Evolutionary conservation across 176 grass and related monocot genomes (phyloP).

Genomic region (Bonia amplexicaulis): DNA sequence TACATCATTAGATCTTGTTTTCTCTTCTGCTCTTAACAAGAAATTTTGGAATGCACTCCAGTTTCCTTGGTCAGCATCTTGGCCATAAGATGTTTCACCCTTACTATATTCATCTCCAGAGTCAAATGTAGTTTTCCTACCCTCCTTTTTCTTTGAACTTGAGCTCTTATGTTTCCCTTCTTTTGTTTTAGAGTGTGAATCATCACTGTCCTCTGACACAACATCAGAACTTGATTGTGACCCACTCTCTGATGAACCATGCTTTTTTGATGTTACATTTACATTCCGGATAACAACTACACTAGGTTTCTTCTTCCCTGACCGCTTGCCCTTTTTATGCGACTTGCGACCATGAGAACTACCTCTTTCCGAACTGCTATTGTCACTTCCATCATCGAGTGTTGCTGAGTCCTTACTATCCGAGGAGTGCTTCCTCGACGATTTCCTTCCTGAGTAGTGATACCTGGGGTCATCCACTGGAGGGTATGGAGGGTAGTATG

Average conservation of each 20-base stretch:
- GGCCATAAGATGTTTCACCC: constrained; percentile 41
- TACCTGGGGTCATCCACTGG: constrained; percentile 58
- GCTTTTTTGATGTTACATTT: constrained; percentile 78
- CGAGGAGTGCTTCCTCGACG: constrained; percentile 54
- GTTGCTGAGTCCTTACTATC: constrained; percentile 61
- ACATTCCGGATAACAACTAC: constrained; percentile 84
- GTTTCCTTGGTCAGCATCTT: constrained; percentile 68
- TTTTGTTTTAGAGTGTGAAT: constrained; percentile 44
- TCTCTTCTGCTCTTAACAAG: constrained; percentile 82
- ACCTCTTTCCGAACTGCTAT: constrained; percentile 37
- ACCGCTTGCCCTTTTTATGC: constrained; percentile 51
- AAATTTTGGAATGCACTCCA: constrained; percentile 93
- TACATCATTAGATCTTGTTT: constrained; percentile 45
- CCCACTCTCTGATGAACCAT: constrained; percentile 55
- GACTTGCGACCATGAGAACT: constrained; percentile 67
- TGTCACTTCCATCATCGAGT: constrained; percentile 39
- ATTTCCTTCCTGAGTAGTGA: constrained; percentile 46
- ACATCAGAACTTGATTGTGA: constrained; percentile 57
- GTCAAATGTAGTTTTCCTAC: constrained; percentile 31
- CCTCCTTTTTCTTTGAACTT: constrained; percentile 71
- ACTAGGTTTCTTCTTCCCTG: constrained; percentile 74
- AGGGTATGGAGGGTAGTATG: constrained; percentile 73
- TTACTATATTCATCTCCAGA: constrained; percentile 44
- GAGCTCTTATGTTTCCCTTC: constrained; percentile 56
- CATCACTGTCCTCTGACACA: constrained; percentile 45